Evolutionary conservation across 495 filamentous ascomycete genomes (phyloP).

Genomic region (Mycothermus thermophilus): DNA sequence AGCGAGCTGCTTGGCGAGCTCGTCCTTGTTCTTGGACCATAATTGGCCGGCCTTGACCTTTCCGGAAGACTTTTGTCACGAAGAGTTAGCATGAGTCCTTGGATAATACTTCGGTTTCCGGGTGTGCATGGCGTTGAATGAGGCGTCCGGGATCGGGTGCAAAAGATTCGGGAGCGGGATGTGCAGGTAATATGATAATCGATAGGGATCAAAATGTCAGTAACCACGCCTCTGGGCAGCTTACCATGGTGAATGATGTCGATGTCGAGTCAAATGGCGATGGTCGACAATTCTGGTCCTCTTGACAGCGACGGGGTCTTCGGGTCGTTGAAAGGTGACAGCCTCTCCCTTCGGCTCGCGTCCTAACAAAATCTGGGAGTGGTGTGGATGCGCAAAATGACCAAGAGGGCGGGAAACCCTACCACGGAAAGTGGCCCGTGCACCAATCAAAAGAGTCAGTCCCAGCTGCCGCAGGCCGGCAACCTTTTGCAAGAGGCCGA

Average conservation of each 20-base stretch:
- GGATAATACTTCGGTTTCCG: too few relatives aligned
- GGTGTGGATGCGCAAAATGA: conserved; percentile 25
- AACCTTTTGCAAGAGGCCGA: too few relatives aligned
- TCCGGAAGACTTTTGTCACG: conserved; percentile 52
- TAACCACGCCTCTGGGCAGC: conserved; percentile 1
- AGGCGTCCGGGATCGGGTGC: too few relatives aligned
- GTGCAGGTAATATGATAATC: too few relatives aligned
- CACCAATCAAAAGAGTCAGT: conserved; percentile 2
- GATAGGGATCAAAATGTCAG: too few relatives aligned
- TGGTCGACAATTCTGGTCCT: conserved; percentile 18
- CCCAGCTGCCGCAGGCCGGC: too few relatives aligned
- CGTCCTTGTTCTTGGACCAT: conserved; percentile 98
- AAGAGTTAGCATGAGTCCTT: conserved; percentile 16
- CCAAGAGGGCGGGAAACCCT: conserved; percentile 24
- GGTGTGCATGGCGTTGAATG: too few relatives aligned
- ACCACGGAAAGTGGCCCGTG: conserved; percentile 14
- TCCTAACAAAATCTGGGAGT: conserved; percentile 22
- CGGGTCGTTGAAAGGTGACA: conserved; percentile 13
- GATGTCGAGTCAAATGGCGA: conserved; percentile 20
- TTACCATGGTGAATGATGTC: conserved; percentile 20
- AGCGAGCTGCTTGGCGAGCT: conserved; percentile 76
- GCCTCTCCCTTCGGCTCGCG: conserved; percentile 14
- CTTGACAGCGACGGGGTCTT: conserved; percentile 20
- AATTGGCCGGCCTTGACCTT: conserved; percentile 92
- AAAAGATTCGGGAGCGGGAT: too few relatives aligned